Evolutionary conservation across 805 yeast species (phyloP).

Genomic region (Brettanomyces custersianus): DNA sequence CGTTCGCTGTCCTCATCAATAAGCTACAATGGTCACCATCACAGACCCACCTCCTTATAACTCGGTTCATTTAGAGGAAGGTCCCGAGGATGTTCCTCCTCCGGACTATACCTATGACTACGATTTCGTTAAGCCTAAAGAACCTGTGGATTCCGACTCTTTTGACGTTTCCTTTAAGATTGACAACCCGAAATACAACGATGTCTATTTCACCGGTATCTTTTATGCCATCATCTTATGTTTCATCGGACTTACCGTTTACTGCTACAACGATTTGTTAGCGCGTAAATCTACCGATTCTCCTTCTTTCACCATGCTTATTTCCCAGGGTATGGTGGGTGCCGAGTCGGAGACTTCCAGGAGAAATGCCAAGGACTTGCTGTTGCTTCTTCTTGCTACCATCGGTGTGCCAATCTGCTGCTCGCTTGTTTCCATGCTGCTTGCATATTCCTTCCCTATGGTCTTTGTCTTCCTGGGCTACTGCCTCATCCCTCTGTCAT

Average conservation of each 20-base stretch:
- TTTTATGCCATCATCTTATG: slow-evolving; percentile 18
- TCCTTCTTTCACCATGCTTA: neutral
- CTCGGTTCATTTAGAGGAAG: neutral
- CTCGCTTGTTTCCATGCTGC: slow-evolving; percentile 12
- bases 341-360: slow-evolving; percentile 1
- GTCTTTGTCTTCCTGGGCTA: slow-evolving; percentile 22
- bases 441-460: slow-evolving; percentile 21
- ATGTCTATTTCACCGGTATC: slow-evolving; percentile 59
- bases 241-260: slow-evolving; percentile 5
- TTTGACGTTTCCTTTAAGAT: slow-evolving; percentile 67
- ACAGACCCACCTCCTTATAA: slow-evolving; percentile 1
- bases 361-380: slow-evolving; percentile 4
- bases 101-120: slow-evolving; percentile 6
- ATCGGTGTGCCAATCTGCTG: slow-evolving; percentile 15
- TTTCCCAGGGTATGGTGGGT: neutral
- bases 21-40: no score
- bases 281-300: neutral
- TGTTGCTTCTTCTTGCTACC: slow-evolving; percentile 8
- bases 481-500: slow-evolving; percentile 18
- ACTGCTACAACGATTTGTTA: slow-evolving; percentile 1
- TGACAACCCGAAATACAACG: slow-evolving; percentile 55
- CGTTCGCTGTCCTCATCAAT: no score
- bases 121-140: slow-evolving; percentile 22
- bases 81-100: neutral
- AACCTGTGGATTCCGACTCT: slow-evolving; percentile 25